These are phyloP conservation scores for Xylaria sp. DNA, from an alignment of 2,329 filamentous ascomycete species.

Conservation along the genomic window DNA sequence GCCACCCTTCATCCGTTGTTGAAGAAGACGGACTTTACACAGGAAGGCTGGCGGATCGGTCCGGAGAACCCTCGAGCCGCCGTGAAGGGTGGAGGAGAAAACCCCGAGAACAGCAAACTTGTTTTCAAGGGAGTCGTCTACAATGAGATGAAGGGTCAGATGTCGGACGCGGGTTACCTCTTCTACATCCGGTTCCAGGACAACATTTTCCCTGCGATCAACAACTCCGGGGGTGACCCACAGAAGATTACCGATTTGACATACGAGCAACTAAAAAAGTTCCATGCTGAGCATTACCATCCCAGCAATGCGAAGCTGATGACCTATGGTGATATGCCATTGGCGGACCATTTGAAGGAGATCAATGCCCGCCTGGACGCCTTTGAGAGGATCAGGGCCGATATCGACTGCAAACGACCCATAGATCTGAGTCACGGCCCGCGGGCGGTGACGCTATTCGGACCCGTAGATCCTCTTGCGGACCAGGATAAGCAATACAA, in stretches of 20 bases:
- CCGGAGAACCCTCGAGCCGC: constrained; percentile 79
- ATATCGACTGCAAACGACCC: constrained; percentile 75
- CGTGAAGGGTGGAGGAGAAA: constrained; percentile 44
- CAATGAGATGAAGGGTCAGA: constrained; percentile 99
- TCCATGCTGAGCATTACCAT: constrained; percentile 93
- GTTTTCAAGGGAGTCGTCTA: constrained; percentile 99
- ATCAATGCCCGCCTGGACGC: constrained; percentile 72
- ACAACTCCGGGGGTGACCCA: constrained; percentile 96
- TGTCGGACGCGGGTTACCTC: constrained; percentile 95
- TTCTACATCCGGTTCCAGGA: constrained; percentile 97
- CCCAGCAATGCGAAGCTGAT: constrained; percentile 96
- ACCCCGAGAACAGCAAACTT: constrained; percentile 65
- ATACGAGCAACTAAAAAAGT: constrained; percentile 83
- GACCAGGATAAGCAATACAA: constrained; percentile 88
- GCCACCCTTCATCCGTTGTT: constrained; percentile 88
- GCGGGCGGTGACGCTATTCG: constrained; percentile 69
- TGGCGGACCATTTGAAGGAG: constrained; percentile 78
- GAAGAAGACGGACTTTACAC: constrained; percentile 88
- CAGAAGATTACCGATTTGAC: constrained; percentile 95
- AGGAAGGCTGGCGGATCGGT: constrained; percentile 96
- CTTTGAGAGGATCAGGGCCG: constrained; percentile 72
- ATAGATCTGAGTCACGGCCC: constrained; percentile 71
- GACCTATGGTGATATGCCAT: constrained; percentile 91
- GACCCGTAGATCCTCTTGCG: constrained; percentile 84
- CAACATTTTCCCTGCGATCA: constrained; percentile 88